A percentile compares a stretch with the other conserved stretches of the same genome.
Evolutionary conservation across 2,329 filamentous ascomycete species (phyloP).

Genomic region (Pseudogymnoascus sp.): DNA sequence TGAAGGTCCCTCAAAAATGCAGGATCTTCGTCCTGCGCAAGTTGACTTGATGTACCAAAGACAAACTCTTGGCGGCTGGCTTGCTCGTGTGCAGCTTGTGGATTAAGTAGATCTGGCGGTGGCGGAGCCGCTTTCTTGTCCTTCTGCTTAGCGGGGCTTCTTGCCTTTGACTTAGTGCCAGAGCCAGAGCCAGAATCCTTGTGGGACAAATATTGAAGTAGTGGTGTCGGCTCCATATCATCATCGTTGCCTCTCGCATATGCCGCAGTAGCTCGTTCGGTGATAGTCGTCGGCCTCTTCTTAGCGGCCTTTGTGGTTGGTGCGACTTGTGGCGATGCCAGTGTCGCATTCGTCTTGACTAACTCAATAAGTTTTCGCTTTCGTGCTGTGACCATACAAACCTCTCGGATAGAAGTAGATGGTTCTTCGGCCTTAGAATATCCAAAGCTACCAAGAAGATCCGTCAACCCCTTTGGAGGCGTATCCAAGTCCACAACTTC

Average conservation of each 20-base stretch:
- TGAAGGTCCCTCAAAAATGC: constrained; percentile 57
- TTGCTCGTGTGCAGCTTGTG: constrained; percentile 58
- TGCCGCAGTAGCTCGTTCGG: constrained; percentile 65
- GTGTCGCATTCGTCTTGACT: constrained; percentile 31
- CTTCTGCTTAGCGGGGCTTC: constrained; percentile 26
- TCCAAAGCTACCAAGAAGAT: constrained; percentile 35
- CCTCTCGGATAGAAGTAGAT: constrained; percentile 12
- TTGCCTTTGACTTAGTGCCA: constrained; percentile 19
- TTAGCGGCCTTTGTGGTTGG: constrained; percentile 48
- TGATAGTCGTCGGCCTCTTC: constrained; percentile 72
- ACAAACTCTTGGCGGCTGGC: constrained; percentile 67
- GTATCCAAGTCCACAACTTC: background rate
- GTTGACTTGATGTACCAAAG: constrained; percentile 80
- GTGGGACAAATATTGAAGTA: constrained; percentile 40
- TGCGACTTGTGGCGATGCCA: constrained; percentile 27
- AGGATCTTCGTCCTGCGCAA: constrained; percentile 66
- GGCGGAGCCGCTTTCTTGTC: constrained; percentile 31
- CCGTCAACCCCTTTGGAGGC: background rate
- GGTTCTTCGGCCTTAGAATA: constrained; percentile 26
- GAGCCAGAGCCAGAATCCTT: constrained; percentile 11
- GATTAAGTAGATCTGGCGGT: constrained; percentile 56
- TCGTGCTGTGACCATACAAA: constrained; percentile 28
- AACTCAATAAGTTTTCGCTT: constrained; percentile 53
- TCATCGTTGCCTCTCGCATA: constrained; percentile 43
- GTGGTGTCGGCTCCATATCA: constrained; percentile 31